Conservation (phyloP, 139 green algal species). For the Coelastrella sp. region DNA sequence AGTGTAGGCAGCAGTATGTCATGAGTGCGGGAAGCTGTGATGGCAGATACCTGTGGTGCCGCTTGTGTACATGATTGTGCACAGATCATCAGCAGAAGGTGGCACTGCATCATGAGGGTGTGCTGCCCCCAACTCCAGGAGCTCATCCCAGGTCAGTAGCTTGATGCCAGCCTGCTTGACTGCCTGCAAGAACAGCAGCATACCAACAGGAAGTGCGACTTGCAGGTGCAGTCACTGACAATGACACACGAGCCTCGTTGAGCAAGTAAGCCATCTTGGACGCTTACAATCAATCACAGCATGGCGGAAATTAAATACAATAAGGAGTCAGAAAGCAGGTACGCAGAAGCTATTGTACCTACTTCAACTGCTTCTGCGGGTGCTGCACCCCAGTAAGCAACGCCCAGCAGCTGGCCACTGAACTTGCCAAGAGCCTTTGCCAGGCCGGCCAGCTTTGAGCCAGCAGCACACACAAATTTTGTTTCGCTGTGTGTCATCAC, state of each 20-base stretch:
- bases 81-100: conserved; percentile 80
- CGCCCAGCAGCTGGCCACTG: conserved; percentile 28
- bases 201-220: neutral
- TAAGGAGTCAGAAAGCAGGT: neutral
- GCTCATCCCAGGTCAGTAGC: conserved; percentile 71
- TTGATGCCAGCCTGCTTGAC: conserved; percentile 43
- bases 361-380: conserved; percentile 15
- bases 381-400: conserved; percentile 78
- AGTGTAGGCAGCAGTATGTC: neutral
- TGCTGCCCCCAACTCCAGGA: conserved; percentile 69
- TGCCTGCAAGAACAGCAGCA: conserved; percentile 13
- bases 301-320: neutral
- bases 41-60: conserved; percentile 62
- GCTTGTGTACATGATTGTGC: conserved; percentile 96
- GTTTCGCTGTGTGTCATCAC: conserved; percentile 82
- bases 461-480: conserved; percentile 57
- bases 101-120: conserved; percentile 57
- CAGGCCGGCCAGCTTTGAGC: conserved; percentile 68
- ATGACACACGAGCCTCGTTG: no score
- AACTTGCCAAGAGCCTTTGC: conserved; percentile 55
- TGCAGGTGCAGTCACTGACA: neutral
- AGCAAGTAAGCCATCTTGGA: neutral
- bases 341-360: neutral
- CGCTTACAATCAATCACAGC: neutral
- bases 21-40: no score